phyloP scores from a whole-genome alignment of 1,284 basidiomycete genomes.

The Papiliotrema nemorosa region DNA sequence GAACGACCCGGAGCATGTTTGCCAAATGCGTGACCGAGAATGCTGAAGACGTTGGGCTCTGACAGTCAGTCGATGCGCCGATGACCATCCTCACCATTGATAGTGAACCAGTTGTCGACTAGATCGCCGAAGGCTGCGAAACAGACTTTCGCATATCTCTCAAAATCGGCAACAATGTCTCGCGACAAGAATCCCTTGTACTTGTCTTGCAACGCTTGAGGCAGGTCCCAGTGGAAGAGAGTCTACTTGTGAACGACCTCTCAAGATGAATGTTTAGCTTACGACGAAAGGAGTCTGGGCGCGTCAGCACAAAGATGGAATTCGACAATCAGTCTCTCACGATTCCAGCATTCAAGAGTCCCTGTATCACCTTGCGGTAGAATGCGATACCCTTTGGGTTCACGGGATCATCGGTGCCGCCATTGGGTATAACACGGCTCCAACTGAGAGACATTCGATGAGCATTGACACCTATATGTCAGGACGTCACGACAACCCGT shows the following conservation, averaged over 20 bases:
- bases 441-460: constrained; percentile 67
- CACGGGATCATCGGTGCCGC: constrained; percentile 62
- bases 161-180: constrained; percentile 61
- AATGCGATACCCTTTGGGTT: constrained; percentile 65
- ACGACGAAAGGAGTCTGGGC: constrained; percentile 30
- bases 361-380: constrained; percentile 58
- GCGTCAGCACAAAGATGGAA: constrained; percentile 59
- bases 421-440: constrained; percentile 65
- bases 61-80: background rate
- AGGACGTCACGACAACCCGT: constrained; percentile 40
- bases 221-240: constrained; percentile 61
- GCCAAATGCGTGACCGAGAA: constrained; percentile 54
- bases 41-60: constrained; percentile 65
- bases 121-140: constrained; percentile 69
- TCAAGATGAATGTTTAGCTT: too few species aligned
- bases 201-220: constrained; percentile 63
- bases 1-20: constrained; percentile 1
- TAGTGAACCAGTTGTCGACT: constrained; percentile 64
- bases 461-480: constrained; percentile 64
- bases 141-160: constrained; percentile 64
- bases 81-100: constrained; percentile 20
- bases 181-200: constrained; percentile 66
- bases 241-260: too few species aligned
- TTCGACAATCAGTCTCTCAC: constrained; percentile 43
- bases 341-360: constrained; percentile 60